Evolutionary conservation across 768 basidiomycete species (phyloP).

Genomic region (Ramaria rubella): DNA sequence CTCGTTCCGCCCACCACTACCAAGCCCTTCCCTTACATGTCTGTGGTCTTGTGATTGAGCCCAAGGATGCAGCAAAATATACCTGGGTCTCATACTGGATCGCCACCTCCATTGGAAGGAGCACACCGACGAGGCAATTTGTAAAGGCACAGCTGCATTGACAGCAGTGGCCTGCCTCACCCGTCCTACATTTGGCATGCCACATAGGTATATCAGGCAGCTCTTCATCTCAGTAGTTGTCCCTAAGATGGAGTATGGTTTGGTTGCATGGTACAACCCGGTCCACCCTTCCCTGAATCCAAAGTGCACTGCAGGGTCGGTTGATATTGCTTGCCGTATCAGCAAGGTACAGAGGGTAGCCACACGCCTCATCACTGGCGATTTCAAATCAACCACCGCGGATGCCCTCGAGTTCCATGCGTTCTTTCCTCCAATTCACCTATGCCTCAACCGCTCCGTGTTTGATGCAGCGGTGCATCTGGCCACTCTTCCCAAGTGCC

Average conservation of each 20-base stretch:
- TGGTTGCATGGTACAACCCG: neutral
- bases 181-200: neutral
- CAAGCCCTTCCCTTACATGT: neutral
- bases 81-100: neutral
- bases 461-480: constrained; percentile 6
- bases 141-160: constrained; percentile 15
- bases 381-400: constrained; percentile 12
- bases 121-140: constrained; percentile 13
- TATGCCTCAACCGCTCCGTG: neutral
- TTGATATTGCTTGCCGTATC: neutral
- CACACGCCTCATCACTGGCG: constrained; percentile 5
- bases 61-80: neutral
- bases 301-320: neutral
- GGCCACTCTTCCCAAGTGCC: constrained; percentile 7
- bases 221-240: constrained; percentile 16
- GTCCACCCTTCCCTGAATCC: neutral
- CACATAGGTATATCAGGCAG: constrained; percentile 1
- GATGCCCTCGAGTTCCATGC: constrained; percentile 20
- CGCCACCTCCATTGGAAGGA: neutral
- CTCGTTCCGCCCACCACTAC: neutral
- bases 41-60: neutral
- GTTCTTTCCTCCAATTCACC: constrained; percentile 17
- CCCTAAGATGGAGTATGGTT: constrained; percentile 19
- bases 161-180: constrained; percentile 2
- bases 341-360: constrained; percentile 7